Evolutionary conservation across 352 stramenopile species (phyloP).

Genomic region (Globisporangium yorkense): DNA sequence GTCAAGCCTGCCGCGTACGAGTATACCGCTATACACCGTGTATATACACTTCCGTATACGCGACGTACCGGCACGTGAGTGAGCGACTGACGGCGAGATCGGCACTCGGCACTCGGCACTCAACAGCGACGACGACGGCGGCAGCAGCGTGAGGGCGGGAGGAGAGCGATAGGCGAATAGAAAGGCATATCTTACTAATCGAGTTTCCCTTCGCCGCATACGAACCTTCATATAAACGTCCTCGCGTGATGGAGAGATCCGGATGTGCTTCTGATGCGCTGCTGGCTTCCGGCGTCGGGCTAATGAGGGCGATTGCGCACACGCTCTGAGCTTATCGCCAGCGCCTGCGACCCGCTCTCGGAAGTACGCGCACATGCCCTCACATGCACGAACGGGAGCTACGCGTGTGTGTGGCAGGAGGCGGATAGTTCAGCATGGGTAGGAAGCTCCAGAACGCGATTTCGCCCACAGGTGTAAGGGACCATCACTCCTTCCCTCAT

Average conservation of each 20-base stretch:
- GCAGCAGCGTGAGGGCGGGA: not conserved
- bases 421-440: too few relatives aligned
- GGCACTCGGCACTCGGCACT: not conserved
- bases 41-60: not conserved
- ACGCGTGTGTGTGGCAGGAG: too few relatives aligned
- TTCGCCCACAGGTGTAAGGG: not conserved
- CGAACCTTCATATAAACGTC: not conserved
- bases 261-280: not conserved
- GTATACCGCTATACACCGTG: not conserved
- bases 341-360: not conserved
- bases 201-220: not conserved
- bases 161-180: not conserved
- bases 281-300: not conserved
- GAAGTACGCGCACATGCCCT: not conserved
- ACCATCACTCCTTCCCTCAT: not conserved
- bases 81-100: not conserved
- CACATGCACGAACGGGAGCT: too few relatives aligned
- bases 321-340: constrained; percentile 13
- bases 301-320: not conserved
- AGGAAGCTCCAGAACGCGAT: not conserved
- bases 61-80: not conserved
- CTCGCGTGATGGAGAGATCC: not conserved
- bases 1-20: not conserved
- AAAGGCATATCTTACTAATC: not conserved
- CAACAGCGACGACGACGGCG: too few relatives aligned